Percentiles rank a stretch among this genome's conserved stretches.
Conservation (phyloP, 495 filamentous ascomycete species). For the Xylaria acuta region DNA sequence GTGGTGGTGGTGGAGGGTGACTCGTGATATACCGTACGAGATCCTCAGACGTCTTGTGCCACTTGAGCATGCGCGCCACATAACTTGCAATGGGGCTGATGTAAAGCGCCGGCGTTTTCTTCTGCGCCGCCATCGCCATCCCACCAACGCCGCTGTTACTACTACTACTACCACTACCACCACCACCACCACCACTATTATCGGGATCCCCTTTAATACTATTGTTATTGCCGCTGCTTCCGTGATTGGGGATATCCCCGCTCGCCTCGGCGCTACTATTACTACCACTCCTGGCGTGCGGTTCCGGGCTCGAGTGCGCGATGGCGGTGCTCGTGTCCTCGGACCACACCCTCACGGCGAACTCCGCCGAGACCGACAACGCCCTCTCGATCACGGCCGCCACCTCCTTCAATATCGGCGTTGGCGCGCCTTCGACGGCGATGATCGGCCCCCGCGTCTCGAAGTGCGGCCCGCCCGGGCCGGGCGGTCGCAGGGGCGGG, state of each 20-base stretch:
- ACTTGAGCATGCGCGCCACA: conserved; percentile 69
- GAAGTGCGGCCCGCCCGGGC: conserved; percentile 48
- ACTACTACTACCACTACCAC: too few species aligned
- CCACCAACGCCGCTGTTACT: conserved; percentile 3
- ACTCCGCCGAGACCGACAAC: conserved; percentile 63
- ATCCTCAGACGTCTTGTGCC: conserved; percentile 73
- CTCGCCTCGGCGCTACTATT: conserved; percentile 21
- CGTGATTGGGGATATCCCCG: conserved; percentile 3
- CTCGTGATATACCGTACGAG: conserved; percentile 68
- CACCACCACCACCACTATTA: conserved; percentile 17
- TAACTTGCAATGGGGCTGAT: conserved; percentile 65
- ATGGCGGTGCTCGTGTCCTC: conserved; percentile 38
- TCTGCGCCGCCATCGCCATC: conserved; percentile 13
- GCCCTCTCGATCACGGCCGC: conserved; percentile 66
- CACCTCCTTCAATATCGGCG: conserved; percentile 58
- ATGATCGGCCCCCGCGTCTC: conserved; percentile 76
- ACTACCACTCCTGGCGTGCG: conserved; percentile 25
- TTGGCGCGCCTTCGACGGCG: conserved; percentile 77
- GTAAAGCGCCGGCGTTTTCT: conserved; percentile 10
- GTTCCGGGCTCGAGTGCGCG: conserved; percentile 39
- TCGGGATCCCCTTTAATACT: conserved; percentile 11
- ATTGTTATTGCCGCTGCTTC: conserved; percentile 10
- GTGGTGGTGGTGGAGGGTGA: conserved; percentile 16
- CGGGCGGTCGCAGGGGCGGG: conserved; percentile 53
- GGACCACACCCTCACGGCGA: conserved; percentile 61